Evolutionary conservation across 805 yeast species (phyloP).

Genomic region (Hanseniaspora nectarophila): DNA sequence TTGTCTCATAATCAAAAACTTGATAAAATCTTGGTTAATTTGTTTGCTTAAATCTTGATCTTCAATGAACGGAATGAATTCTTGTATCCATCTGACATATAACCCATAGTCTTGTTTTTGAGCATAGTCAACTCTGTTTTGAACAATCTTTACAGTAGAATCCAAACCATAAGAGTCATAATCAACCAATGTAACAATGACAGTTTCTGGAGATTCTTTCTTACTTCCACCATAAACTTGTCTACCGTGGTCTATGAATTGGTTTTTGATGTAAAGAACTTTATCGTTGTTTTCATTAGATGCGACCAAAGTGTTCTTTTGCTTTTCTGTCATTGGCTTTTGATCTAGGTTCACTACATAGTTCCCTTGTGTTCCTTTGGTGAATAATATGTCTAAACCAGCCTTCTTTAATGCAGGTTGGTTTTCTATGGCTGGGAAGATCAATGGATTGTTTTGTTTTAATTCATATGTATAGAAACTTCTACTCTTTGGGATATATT

Average conservation of each 20-base stretch:
- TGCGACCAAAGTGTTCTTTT: constrained; percentile 22
- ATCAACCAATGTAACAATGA: constrained; percentile 70
- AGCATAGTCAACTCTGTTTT: constrained; percentile 82
- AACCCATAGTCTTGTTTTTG: constrained; percentile 69
- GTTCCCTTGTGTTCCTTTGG: constrained; percentile 33
- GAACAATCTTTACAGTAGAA: constrained; percentile 57
- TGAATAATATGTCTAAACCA: constrained; percentile 41
- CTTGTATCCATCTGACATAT: constrained; percentile 75
- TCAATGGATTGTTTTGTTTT: constrained; percentile 40
- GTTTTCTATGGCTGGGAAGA: constrained; percentile 67
- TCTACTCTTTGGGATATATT: constrained; percentile 28
- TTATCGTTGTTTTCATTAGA: constrained; percentile 24
- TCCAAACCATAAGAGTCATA: constrained; percentile 51
- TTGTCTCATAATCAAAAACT: constrained; percentile 42
- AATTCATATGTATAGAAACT: constrained; percentile 38
- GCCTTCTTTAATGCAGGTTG: constrained; percentile 50
- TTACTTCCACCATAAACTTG: constrained; percentile 31
- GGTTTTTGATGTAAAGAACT: constrained; percentile 37
- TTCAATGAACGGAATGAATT: constrained; percentile 54
- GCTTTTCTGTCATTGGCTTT: constrained; percentile 32
- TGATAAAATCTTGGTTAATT: constrained; percentile 21
- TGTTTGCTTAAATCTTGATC: constrained; percentile 29
- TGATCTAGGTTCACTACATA: constrained; percentile 32
- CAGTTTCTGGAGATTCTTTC: constrained; percentile 46
- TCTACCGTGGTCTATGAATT: constrained; percentile 57